Evolutionary conservation across 176 grass and related monocot genomes (phyloP).

Genomic region (Pontederia paniculata): DNA sequence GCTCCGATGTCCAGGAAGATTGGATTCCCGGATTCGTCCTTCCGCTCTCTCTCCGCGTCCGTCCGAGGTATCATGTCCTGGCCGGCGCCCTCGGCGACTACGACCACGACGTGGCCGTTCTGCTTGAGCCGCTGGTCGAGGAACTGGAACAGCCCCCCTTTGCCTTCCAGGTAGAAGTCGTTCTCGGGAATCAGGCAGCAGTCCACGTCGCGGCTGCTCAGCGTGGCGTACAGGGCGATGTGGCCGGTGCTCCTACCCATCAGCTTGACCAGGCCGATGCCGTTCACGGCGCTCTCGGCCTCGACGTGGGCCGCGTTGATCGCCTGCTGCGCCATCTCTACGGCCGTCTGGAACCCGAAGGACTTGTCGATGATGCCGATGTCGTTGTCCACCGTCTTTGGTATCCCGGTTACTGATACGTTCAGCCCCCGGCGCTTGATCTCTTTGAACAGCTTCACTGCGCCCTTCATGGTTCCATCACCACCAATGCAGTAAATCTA

Average conservation of each 20-base stretch:
- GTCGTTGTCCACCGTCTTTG: constrained; percentile 87
- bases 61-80: constrained; percentile 57
- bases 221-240: constrained; percentile 65
- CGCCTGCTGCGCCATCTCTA: constrained; percentile 76
- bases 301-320: constrained; percentile 73
- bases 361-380: constrained; percentile 97
- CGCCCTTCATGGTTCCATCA: constrained; percentile 90
- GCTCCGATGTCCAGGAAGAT: constrained; percentile 53
- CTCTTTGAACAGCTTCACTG: constrained; percentile 53
- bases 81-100: constrained; percentile 82
- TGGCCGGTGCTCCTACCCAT: constrained; percentile 96
- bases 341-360: constrained; percentile 82
- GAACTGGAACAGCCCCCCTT: constrained; percentile 66
- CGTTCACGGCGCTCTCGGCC: constrained; percentile 77
- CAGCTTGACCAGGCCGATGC: constrained; percentile 78
- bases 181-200: constrained; percentile 87
- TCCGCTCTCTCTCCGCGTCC: constrained; percentile 42
- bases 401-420: constrained; percentile 65
- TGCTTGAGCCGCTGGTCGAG: constrained; percentile 46
- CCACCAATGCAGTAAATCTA: constrained; percentile 67
- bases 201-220: constrained; percentile 87
- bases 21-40: constrained; percentile 64
- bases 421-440: constrained; percentile 51
- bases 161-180: constrained; percentile 66
- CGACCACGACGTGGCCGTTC: constrained; percentile 61